phyloP scores from a whole-genome alignment of 1,284 basidiomycete species.

The Marasmius sp. region DNA sequence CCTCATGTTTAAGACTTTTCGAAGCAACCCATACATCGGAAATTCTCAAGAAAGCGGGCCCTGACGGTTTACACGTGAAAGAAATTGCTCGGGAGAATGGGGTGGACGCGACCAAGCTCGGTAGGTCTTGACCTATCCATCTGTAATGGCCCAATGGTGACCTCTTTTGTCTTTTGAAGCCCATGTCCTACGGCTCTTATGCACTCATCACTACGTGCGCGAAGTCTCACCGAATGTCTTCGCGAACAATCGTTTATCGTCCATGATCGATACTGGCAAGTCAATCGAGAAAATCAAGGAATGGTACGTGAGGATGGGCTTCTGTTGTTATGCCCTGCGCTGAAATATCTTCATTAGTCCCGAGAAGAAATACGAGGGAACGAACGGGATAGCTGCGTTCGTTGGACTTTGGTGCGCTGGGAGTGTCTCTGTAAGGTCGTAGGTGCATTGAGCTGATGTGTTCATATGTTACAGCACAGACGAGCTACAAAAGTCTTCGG shows the following conservation, averaged over 20 bases:
- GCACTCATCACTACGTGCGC: slow-evolving; percentile 67
- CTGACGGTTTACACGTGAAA: slow-evolving; percentile 54
- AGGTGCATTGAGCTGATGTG: not conserved
- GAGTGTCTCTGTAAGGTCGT: not conserved
- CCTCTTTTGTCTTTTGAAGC: slow-evolving; percentile 34
- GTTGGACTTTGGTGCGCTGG: slow-evolving; percentile 58
- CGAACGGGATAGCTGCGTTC: slow-evolving; percentile 65
- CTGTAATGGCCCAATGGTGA: not conserved
- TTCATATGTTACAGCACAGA: slow-evolving; percentile 51
- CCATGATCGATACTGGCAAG: slow-evolving; percentile 66
- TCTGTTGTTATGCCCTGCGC: not conserved
- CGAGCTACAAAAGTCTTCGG: slow-evolving; percentile 69
- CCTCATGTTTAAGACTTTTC: slow-evolving; percentile 65
- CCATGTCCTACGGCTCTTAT: slow-evolving; percentile 65
- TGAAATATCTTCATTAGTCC: slow-evolving; percentile 34
- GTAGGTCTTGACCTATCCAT: slow-evolving; percentile 29
- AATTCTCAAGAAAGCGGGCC: slow-evolving; percentile 61
- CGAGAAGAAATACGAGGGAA: slow-evolving; percentile 58
- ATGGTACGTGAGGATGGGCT: slow-evolving; percentile 23
- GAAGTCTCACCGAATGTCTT: slow-evolving; percentile 69
- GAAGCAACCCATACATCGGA: slow-evolving; percentile 68
- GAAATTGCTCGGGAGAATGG: slow-evolving; percentile 49
- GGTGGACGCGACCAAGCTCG: slow-evolving; percentile 48
- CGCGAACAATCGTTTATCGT: slow-evolving; percentile 63
- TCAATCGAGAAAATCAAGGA: slow-evolving; percentile 31